Percentiles rank a stretch among this genome's conserved stretches.
Conservation (phyloP, 371 early-diverging fungal species). For the Mortierella sp. region DNA sequence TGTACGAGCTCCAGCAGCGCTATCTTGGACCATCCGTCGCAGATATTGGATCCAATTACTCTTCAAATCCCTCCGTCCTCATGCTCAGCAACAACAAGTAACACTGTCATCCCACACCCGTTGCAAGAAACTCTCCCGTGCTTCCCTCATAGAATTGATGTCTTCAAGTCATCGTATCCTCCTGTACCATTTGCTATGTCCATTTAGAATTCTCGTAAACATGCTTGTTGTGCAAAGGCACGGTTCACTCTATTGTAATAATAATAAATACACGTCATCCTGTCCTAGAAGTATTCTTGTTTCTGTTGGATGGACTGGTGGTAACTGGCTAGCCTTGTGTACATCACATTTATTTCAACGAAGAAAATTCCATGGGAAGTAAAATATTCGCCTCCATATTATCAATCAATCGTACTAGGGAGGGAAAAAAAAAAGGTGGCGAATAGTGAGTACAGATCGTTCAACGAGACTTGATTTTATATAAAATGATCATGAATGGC, state of each 20-base stretch:
- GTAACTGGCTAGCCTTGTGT: slow-evolving; percentile 34
- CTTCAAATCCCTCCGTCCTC: slow-evolving; percentile 24
- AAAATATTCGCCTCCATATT: slow-evolving; percentile 89
- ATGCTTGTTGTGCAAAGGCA: neutral
- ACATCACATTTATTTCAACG: slow-evolving; percentile 66
- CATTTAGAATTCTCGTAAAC: slow-evolving; percentile 18
- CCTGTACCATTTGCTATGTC: slow-evolving; percentile 5
- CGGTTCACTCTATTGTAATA: slow-evolving; percentile 12
- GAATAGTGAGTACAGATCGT: neutral
- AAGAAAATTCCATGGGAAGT: slow-evolving; percentile 83
- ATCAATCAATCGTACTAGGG: slow-evolving; percentile 82
- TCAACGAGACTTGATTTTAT: neutral
- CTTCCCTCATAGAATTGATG: neutral
- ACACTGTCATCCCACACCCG: neutral
- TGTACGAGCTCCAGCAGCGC: slow-evolving; percentile 75
- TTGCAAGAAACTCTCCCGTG: neutral
- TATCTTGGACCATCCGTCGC: slow-evolving; percentile 27
- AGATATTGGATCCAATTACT: slow-evolving; percentile 25
- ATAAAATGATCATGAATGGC: neutral
- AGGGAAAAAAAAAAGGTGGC: too few species aligned
- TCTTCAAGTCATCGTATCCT: neutral
- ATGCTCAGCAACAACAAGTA: slow-evolving; percentile 38
- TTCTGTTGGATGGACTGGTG: neutral
- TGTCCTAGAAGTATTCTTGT: neutral
- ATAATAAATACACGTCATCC: neutral